Evolutionary conservation across 768 basidiomycete species (phyloP).

Genomic region (Kwoniella sp.): DNA sequence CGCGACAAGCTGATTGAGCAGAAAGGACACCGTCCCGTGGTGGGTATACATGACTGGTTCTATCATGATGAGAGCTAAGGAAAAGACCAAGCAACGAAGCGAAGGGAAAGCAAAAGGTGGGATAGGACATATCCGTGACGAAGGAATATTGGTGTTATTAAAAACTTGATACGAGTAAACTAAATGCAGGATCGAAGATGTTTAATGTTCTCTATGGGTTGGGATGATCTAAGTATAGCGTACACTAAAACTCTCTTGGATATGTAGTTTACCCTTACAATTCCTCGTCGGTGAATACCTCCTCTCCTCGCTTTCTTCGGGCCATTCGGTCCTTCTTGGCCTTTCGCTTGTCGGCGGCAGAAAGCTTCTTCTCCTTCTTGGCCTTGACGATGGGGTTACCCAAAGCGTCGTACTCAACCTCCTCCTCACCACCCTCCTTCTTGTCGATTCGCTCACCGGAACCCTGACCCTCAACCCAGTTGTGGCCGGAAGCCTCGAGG

Average conservation of each 20-base stretch:
- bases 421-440: conserved; percentile 79
- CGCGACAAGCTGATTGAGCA: background rate
- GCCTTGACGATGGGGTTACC: conserved; percentile 70
- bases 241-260: background rate
- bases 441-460: conserved; percentile 93
- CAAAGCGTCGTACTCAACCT: conserved; percentile 92
- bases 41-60: conserved; percentile 19
- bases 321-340: conserved; percentile 80
- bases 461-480: conserved; percentile 99
- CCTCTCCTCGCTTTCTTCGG: conserved; percentile 75
- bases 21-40: conserved; percentile 17
- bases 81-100: background rate
- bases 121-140: conserved; percentile 2
- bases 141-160: background rate
- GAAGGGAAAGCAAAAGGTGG: background rate
- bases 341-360: conserved; percentile 81
- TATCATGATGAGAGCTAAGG: conserved; percentile 2
- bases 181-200: background rate
- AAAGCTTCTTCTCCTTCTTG: conserved; percentile 81
- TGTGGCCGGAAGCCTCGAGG: conserved; percentile 81
- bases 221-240: conserved; percentile 2
- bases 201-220: conserved; percentile 12
- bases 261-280: conserved; percentile 29
- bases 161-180: conserved; percentile 4
- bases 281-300: conserved; percentile 61